Percentiles rank a stretch among this genome's conserved stretches.
Conservation (phyloP, 2,329 filamentous ascomycete species). For the Colletotrichum cordylinicola region DNA sequence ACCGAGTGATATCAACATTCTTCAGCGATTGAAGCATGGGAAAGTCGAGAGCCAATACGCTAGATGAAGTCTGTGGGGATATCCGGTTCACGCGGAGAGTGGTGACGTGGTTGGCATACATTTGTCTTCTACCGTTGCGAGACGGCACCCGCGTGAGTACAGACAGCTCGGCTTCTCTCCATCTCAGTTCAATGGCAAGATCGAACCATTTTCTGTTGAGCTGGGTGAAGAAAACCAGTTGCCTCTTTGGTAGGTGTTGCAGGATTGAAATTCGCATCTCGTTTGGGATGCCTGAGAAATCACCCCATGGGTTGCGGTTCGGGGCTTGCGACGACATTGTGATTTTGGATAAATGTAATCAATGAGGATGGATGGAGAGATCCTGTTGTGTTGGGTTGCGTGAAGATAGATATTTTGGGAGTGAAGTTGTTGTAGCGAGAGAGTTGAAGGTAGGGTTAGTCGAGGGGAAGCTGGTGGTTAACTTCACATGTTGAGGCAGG, state of each 20-base stretch:
- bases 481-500: neutral
- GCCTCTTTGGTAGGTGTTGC: neutral
- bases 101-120: neutral
- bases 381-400: neutral
- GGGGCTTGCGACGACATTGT: neutral
- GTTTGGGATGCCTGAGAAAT: neutral
- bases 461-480: neutral
- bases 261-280: neutral
- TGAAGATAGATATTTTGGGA: neutral
- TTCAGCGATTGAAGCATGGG: neutral
- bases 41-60: neutral
- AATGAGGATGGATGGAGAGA: neutral
- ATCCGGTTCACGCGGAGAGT: neutral
- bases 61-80: neutral
- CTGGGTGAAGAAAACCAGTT: neutral
- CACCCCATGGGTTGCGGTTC: neutral
- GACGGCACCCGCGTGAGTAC: neutral
- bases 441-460: neutral
- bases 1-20: neutral
- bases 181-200: neutral
- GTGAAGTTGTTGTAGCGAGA: neutral
- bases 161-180: neutral
- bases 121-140: neutral
- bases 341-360: neutral
- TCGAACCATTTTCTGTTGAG: neutral